A percentile compares a stretch with the other conserved stretches of the same genome.
phyloP scores from a whole-genome alignment of 176 grass and related monocot species.

The Tuctoria greenei region DNA sequence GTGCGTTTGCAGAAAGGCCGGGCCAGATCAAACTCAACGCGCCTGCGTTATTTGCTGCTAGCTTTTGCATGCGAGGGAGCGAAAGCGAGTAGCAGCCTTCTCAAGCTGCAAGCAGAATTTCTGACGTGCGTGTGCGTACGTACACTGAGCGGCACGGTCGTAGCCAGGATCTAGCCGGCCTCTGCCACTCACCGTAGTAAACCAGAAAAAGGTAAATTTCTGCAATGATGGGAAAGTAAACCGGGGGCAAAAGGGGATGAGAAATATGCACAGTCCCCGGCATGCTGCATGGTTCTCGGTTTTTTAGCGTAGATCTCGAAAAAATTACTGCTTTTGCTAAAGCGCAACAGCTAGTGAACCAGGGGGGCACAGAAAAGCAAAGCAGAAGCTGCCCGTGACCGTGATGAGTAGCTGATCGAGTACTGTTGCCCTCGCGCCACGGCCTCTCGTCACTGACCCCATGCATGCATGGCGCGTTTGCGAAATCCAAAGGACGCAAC shows the following conservation, averaged over 20 bases:
- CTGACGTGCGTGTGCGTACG: not conserved
- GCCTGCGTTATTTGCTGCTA: not conserved
- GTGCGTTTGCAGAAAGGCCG: constrained; percentile 16
- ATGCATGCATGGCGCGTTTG: not conserved
- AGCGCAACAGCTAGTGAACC: constrained; percentile 20
- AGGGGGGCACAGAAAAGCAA: constrained; percentile 20
- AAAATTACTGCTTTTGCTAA: constrained; percentile 71
- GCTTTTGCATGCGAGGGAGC: constrained; percentile 22
- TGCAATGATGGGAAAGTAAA: constrained; percentile 73
- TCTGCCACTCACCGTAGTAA: constrained; percentile 47
- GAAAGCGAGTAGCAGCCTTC: not conserved
- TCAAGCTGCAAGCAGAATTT: not conserved
- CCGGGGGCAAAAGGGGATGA: constrained; percentile 50
- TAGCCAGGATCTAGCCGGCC: not conserved
- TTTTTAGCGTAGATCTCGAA: constrained; percentile 89
- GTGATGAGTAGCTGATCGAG: constrained; percentile 32
- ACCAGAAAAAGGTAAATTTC: constrained; percentile 65
- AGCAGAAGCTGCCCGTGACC: constrained; percentile 51
- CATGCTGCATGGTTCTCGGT: constrained; percentile 20
- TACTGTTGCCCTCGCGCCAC: constrained; percentile 1
- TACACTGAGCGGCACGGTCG: not conserved
- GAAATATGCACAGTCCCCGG: constrained; percentile 46
- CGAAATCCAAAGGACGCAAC: not conserved
- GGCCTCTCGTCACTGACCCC: not conserved
- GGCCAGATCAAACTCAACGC: constrained; percentile 1